A percentile compares a stretch with the other conserved stretches of the same genome.
Conservation (phyloP, 23 red algal genomes). For the Gracilaria caudata region DNA sequence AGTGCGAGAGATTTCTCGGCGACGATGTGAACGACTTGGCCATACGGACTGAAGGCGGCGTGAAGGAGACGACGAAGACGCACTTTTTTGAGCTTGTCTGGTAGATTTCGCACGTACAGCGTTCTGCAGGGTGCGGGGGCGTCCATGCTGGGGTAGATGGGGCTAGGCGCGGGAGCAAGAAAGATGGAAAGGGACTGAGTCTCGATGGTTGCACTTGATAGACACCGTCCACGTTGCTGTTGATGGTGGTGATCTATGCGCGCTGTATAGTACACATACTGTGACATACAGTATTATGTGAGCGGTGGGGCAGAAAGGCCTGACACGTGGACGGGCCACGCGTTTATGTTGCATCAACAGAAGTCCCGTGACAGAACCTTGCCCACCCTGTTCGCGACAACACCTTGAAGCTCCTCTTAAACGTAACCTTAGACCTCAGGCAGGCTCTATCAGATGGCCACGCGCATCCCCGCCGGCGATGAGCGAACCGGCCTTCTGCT, state of each 20-base stretch:
- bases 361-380: no score
- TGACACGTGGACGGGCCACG: no score
- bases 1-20: constrained; percentile 51
- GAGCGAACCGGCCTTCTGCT: constrained; percentile 23
- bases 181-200: no score
- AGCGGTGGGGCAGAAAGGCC: no score
- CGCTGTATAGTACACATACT: no score
- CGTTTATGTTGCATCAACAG: no score
- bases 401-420: no score
- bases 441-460: constrained; percentile 3
- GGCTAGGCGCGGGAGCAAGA: not conserved
- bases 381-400: no score
- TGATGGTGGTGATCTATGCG: no score
- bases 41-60: constrained; percentile 67
- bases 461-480: constrained; percentile 36
- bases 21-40: constrained; percentile 66
- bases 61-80: constrained; percentile 76
- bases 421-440: not conserved
- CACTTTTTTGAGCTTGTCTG: constrained; percentile 75
- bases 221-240: no score
- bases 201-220: no score
- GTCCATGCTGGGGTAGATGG: constrained; percentile 26
- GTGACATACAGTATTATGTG: no score
- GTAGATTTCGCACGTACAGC: constrained; percentile 81
- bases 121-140: constrained; percentile 71